Evolutionary conservation across 2,329 filamentous ascomycete species (phyloP), one percentile per base, ranked within the genome.

Genomic region (Paraconiothyrium sp.): DNA sequence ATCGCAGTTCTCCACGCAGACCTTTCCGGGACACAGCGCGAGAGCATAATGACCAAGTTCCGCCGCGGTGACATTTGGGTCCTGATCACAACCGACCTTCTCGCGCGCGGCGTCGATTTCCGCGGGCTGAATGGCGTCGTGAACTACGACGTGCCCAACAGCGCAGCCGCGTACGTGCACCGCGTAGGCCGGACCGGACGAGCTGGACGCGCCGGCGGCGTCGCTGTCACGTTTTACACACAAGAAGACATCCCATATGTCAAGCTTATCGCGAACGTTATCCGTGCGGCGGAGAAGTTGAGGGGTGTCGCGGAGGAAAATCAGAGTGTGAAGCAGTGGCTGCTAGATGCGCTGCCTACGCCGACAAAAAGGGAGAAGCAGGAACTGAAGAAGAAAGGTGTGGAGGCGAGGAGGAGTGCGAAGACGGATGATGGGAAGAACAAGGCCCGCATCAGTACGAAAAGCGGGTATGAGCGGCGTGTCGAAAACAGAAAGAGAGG

Each of bases 61-160:
- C 90, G 95, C 39, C 89, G 89, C 37, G 95, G 94, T 66, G 93
- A 98, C 75, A 90, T 98, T 64, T 99, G 95, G 95, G 89, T 98
- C 7, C 85, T 99, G 39, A 95, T 99, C 76, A 98, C 95, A 0
- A 99, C 95, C 0, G 95, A 99, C 75, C 87, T 99, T 8, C 84
- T 99, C 11, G 91, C 94, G 16, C 91, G 95, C 37, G 95, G 95
- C 22, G 90, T 99, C 44, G 95, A 99, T 79, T 97, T 99, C 81
- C 89, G 92, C 9, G 95, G 95, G 54, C 90, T 99, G 65, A 97
- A 97, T 72, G 93, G 94, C 49, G 94, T 99, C 0, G 92, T 99
- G 55, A 99, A 98, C 80, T 99, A 97, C 80, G 95, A 99, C 77
- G 93, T 97, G 9, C 95, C 95, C 0, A 92, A 90, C n/a, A 94